Evolutionary conservation across 2,329 filamentous ascomycete genomes (phyloP).

Genomic region (Aureobasidium sp.): DNA sequence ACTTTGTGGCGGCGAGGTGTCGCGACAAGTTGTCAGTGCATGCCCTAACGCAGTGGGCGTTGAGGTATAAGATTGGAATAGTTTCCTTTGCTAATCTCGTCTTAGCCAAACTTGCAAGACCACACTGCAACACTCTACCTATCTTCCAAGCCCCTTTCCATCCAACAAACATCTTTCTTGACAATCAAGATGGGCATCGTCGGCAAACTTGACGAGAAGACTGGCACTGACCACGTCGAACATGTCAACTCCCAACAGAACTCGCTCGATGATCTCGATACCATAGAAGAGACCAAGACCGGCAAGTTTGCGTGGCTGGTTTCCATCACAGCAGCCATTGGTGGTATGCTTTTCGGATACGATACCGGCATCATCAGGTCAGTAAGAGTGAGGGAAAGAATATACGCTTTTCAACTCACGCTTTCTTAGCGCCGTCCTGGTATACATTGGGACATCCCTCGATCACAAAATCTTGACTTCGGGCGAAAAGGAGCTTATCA

Average conservation of each 20-base stretch:
- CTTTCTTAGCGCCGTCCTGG: conserved; percentile 33
- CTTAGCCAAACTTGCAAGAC: background rate
- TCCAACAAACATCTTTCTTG: background rate
- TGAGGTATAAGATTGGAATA: background rate
- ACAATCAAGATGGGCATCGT: conserved; percentile 14
- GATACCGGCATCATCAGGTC: conserved; percentile 32
- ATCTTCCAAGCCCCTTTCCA: background rate
- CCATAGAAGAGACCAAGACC: background rate
- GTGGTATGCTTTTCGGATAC: conserved; percentile 36
- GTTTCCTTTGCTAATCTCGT: background rate
- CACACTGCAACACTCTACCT: background rate
- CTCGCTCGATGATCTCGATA: background rate
- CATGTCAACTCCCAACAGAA: background rate
- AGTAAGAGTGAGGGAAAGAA: background rate
- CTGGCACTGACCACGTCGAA: conserved; percentile 18
- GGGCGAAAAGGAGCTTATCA: conserved; percentile 34
- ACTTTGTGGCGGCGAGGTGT: background rate
- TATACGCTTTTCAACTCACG: background rate
- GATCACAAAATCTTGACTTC: conserved; percentile 26
- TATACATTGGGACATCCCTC: conserved; percentile 31
- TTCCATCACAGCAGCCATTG: conserved; percentile 29
- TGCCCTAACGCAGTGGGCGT: background rate
- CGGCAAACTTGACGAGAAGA: conserved; percentile 19
- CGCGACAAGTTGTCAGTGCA: background rate
- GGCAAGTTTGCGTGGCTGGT: conserved; percentile 23